Base-by-base conservation (phyloP, 495 filamentous ascomycete species). In the Amorphotheca resinae region DNA sequence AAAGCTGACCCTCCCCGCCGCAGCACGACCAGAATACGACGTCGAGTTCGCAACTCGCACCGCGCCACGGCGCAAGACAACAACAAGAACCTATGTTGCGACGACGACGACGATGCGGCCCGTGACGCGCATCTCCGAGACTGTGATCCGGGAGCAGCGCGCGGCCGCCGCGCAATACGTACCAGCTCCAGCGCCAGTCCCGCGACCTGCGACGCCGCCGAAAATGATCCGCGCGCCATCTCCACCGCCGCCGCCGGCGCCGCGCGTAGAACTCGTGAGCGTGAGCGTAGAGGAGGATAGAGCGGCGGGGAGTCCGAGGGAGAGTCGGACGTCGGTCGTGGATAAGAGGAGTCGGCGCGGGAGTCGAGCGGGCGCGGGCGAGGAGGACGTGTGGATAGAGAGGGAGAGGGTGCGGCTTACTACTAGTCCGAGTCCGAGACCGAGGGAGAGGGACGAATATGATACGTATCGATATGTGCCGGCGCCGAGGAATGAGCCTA, bases 261-360 rank as follows among this genome's bases (percentile, higher is more conserved):
- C 44, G 9, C 38, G 36, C n/a, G 20, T 23, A 14, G 11, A 33
- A 16, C 67, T 72, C 41, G 69, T 72, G 42, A 61, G 72, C 33
- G 69, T 73, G 38, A 62, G 62, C 44, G 68, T 73, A n/a, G 65
- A 71, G 51, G 56, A 70, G 33, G 67, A 72, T 38, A 58, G 63
- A 6, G 55, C 59, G 1, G 50, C 20, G 6, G 33, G 59, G 16
- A 45, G 47, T 9, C 46, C 57, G 11, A 48, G 50, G 22, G 49
- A 22, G 54, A 50, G 20, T 49, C 38, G 38, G 15, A 21, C 30
- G 33, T 22, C 11, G 18, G 38, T 42, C 30, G 21, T n/a, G 9
- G 16, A 4, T n/a, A 44, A 44, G 58, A 33, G 45, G 46, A 34
- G 51, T 7, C 22, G 22, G 14, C 18, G 20, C n/a, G 32, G 52